A percentile compares a stretch with the other conserved stretches of the same genome.
Evolutionary conservation across 441 rosid genomes (phyloP).

Genomic region (Corymbia calophylla): DNA sequence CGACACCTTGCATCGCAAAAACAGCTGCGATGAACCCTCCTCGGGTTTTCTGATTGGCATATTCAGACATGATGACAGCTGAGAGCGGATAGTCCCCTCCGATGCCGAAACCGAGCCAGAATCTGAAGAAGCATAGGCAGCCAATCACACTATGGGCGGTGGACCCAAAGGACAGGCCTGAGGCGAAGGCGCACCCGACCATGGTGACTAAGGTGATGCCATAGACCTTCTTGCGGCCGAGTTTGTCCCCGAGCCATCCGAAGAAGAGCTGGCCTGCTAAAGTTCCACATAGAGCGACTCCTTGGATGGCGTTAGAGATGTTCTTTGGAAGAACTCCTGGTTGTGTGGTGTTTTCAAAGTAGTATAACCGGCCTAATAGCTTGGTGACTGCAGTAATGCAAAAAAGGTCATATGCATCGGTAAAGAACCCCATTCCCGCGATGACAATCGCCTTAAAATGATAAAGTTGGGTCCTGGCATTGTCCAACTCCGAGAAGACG

Average conservation of each 20-base stretch:
- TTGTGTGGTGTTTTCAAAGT: neutral
- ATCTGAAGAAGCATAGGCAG: conserved; percentile 5
- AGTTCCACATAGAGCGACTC: conserved; percentile 3
- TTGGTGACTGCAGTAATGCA: conserved; percentile 5
- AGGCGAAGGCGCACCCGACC: conserved; percentile 8
- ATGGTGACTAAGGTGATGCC: conserved; percentile 8
- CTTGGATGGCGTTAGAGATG: neutral
- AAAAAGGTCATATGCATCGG: conserved; percentile 4
- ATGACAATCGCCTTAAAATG: conserved; percentile 7
- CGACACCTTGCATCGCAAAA: conserved; percentile 4
- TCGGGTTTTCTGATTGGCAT: conserved; percentile 1
- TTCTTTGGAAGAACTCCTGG: neutral
- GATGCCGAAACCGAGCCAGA: conserved; percentile 11
- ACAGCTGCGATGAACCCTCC: conserved; percentile 5
- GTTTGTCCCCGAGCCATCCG: conserved; percentile 10
- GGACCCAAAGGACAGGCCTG: conserved; percentile 3
- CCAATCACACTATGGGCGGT: neutral
- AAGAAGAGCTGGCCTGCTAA: conserved; percentile 10
- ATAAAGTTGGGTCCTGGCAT: conserved; percentile 6
- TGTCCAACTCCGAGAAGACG: conserved; percentile 8
- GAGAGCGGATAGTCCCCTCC: conserved; percentile 9
- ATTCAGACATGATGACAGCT: conserved; percentile 6
- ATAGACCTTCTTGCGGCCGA: conserved; percentile 5
- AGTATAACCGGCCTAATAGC: conserved; percentile 8
- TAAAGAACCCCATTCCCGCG: conserved; percentile 8